Conservation (phyloP, 345 rosid species). For the Trapa incisa region DNA sequence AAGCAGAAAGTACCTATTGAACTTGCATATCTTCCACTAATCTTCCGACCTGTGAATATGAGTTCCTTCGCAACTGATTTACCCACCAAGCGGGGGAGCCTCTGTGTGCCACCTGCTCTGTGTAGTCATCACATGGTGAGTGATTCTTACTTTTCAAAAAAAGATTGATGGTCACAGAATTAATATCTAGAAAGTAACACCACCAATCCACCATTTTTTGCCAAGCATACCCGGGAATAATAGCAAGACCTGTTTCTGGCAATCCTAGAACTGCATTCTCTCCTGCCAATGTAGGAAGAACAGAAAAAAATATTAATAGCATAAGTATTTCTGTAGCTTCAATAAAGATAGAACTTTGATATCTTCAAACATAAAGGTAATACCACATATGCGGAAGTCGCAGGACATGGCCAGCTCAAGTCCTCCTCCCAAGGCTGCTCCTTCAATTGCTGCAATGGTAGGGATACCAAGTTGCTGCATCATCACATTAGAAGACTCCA, state of each 20-base stretch:
- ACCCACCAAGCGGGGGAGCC: constrained; percentile 83
- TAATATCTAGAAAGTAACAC: neutral
- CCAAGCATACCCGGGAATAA: constrained; percentile 66
- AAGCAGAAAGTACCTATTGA: constrained; percentile 34
- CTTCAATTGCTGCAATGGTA: constrained; percentile 81
- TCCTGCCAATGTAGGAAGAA: constrained; percentile 23
- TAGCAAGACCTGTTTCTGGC: constrained; percentile 97
- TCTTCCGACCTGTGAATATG: constrained; percentile 66
- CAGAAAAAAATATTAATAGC: neutral
- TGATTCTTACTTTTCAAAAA: neutral
- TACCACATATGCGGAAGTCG: constrained; percentile 89
- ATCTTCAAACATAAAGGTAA: constrained; percentile 3
- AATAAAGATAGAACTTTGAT: neutral
- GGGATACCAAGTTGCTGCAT: constrained; percentile 59
- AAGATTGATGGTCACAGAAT: neutral
- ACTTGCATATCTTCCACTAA: constrained; percentile 61
- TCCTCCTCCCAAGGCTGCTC: constrained; percentile 92
- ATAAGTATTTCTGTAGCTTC: neutral
- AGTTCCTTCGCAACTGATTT: constrained; percentile 72
- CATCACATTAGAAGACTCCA: neutral
- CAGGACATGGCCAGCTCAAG: constrained; percentile 92
- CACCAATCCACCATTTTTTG: neutral
- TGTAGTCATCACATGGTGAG: constrained; percentile 1
- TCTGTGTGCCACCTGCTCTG: constrained; percentile 91
- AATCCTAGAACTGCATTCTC: constrained; percentile 69